phyloP scores from a whole-genome alignment of 148 eudicot species.

The Camellia granthamiana region DNA sequence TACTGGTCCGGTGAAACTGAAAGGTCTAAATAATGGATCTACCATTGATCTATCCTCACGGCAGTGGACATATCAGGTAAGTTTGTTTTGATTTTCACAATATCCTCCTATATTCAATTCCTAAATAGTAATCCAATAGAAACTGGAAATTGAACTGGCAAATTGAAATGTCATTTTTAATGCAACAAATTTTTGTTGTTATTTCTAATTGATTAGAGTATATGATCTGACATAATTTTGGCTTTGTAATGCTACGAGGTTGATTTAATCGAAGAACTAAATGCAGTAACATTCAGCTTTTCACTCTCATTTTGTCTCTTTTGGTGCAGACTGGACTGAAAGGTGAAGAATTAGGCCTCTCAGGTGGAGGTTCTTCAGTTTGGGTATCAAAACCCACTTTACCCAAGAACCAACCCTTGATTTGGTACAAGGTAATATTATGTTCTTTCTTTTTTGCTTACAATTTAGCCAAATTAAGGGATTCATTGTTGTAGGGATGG shows the following conservation, averaged over 20 bases:
- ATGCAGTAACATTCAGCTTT: not conserved
- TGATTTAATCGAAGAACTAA: not conserved
- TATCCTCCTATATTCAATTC: not conserved
- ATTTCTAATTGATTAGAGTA: not conserved
- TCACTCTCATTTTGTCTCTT: not conserved
- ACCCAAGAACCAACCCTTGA: conserved; percentile 48
- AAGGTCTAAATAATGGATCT: conserved; percentile 45
- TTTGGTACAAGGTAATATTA: conserved; percentile 57
- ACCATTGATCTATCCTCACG: conserved; percentile 63
- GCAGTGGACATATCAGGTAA: conserved; percentile 91
- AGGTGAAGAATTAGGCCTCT: conserved; percentile 53
- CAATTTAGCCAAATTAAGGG: conserved; percentile 1
- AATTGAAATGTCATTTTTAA: not conserved
- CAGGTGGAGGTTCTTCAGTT: conserved; percentile 38
- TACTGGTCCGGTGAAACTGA: conserved; percentile 68
- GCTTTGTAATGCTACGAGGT: not conserved
- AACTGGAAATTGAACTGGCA: not conserved
- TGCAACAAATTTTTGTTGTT: not conserved
- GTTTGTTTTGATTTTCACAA: not conserved
- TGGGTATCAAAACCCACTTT: conserved; percentile 42
- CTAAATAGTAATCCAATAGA: not conserved
- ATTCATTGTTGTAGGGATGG: not conserved
- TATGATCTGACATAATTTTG: not conserved
- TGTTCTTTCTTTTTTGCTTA: not conserved
- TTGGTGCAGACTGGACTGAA: conserved; percentile 42